A percentile compares a stretch with the other conserved stretches of the same genome.
Conservation (phyloP, 257 asterid species). For the Thymus quinquecostatus region DNA sequence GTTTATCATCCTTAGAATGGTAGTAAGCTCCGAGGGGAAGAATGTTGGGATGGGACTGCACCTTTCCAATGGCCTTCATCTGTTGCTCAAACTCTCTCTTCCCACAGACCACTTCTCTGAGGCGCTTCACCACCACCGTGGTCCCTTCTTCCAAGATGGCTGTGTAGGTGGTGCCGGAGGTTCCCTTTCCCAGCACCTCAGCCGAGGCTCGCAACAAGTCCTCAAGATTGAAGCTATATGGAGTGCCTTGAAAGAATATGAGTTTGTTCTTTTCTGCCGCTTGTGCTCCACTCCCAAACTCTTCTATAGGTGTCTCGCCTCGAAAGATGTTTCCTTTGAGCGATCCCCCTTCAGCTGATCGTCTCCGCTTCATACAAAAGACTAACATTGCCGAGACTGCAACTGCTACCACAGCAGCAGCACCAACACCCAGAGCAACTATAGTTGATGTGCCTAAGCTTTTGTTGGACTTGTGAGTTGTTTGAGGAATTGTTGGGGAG, state of each 20-base stretch:
- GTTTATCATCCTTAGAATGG: slow-evolving; percentile 74
- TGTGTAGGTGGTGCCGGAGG: slow-evolving; percentile 67
- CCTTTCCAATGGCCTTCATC: slow-evolving; percentile 57
- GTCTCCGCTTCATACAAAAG: slow-evolving; percentile 43
- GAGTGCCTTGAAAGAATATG: slow-evolving; percentile 53
- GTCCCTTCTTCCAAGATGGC: slow-evolving; percentile 72
- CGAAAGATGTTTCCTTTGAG: slow-evolving; percentile 32
- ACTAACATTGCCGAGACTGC: slow-evolving; percentile 36
- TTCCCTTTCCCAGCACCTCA: slow-evolving; percentile 77
- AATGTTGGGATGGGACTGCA: slow-evolving; percentile 54
- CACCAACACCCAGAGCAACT: slow-evolving; percentile 56
- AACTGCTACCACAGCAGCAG: slow-evolving; percentile 39
- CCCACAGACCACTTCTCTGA: slow-evolving; percentile 56
- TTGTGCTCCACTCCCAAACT: slow-evolving; percentile 64
- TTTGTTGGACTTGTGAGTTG: slow-evolving; percentile 38
- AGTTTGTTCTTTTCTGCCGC: slow-evolving; percentile 67
- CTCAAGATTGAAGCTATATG: slow-evolving; percentile 65
- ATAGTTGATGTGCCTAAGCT: slow-evolving; percentile 49
- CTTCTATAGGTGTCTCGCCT: slow-evolving; percentile 48
- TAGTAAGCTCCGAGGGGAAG: slow-evolving; percentile 68
- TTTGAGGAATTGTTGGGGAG: slow-evolving; percentile 37
- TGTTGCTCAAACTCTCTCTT: slow-evolving; percentile 73
- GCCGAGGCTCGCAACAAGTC: slow-evolving; percentile 81
- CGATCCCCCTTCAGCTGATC: slow-evolving; percentile 31
- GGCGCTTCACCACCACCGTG: slow-evolving; percentile 65